Percentiles rank a stretch among this genome's conserved stretches.
Conservation (phyloP, 176 grass and related monocot genomes). For the Puccinellia tenuiflora region DNA sequence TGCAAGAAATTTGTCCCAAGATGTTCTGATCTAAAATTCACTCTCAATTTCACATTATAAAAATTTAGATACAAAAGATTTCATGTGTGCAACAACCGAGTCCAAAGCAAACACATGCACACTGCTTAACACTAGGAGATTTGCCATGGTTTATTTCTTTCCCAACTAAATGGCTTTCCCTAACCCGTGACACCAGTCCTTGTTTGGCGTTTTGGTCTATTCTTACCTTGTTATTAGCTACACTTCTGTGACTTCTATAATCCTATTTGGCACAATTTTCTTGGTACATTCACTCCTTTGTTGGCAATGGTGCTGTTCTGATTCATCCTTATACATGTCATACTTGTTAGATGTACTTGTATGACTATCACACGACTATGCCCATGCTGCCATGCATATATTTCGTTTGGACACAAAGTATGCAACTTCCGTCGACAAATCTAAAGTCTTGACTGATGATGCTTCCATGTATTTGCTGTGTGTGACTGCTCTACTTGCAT, state of each 20-base stretch:
- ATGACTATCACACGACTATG: neutral
- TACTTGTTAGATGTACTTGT: neutral
- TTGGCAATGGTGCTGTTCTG: neutral
- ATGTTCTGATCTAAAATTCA: neutral
- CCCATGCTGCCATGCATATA: neutral
- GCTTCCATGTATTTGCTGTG: neutral
- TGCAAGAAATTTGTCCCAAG: neutral
- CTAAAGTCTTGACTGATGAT: neutral
- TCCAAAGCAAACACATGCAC: neutral
- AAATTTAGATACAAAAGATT: slow-evolving; percentile 3
- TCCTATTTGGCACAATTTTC: neutral
- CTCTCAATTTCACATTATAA: neutral
- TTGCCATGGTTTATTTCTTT: neutral
- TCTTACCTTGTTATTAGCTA: neutral
- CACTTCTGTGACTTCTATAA: neutral
- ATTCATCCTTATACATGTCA: neutral
- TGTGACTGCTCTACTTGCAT: neutral
- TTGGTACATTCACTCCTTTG: neutral
- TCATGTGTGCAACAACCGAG: neutral
- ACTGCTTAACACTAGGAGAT: neutral
- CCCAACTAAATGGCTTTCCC: neutral
- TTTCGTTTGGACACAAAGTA: neutral
- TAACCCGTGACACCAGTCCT: too few species aligned
- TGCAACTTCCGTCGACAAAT: neutral
- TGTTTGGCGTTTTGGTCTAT: neutral